Evolutionary conservation across 306 rosid genomes (phyloP).

Genomic region (Amphicarpaea edgeworthii): DNA sequence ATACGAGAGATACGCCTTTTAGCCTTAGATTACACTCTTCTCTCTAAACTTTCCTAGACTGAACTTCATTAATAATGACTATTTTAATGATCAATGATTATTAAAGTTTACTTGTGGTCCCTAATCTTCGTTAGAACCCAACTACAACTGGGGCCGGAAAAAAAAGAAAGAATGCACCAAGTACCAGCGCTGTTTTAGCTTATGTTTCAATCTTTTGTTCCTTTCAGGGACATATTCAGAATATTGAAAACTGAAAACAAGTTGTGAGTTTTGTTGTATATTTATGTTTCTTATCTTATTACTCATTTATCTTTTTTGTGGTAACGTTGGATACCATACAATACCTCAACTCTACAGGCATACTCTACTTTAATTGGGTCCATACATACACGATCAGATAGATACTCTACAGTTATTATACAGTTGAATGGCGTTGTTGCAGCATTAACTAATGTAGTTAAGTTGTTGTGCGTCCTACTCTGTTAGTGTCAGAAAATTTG

Average conservation of each 20-base stretch:
- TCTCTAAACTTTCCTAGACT: neutral
- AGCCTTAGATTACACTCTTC: slow-evolving; percentile 22
- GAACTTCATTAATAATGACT: neutral
- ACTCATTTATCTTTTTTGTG: too few species aligned
- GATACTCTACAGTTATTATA: too few species aligned
- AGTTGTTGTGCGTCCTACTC: neutral
- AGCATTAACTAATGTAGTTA: neutral
- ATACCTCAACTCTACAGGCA: too few species aligned
- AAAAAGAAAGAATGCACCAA: neutral
- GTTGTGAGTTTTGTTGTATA: neutral
- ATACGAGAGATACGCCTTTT: neutral
- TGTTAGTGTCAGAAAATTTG: slow-evolving; percentile 23
- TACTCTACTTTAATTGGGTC: neutral
- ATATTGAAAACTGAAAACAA: neutral
- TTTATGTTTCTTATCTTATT: too few species aligned
- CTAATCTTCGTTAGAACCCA: slow-evolving; percentile 27
- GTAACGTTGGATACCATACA: too few species aligned
- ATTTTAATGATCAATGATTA: slow-evolving; percentile 3
- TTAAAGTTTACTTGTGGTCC: slow-evolving; percentile 36
- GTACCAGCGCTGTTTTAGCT: neutral
- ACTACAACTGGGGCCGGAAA: neutral
- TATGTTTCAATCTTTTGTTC: neutral
- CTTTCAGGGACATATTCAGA: neutral
- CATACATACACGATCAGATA: neutral
- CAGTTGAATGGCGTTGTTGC: slow-evolving; percentile 27